A percentile compares a stretch with the other conserved stretches of the same genome.
Evolutionary conservation across 2,329 filamentous ascomycete species (phyloP).

Genomic region (Alternaria arbusti): DNA sequence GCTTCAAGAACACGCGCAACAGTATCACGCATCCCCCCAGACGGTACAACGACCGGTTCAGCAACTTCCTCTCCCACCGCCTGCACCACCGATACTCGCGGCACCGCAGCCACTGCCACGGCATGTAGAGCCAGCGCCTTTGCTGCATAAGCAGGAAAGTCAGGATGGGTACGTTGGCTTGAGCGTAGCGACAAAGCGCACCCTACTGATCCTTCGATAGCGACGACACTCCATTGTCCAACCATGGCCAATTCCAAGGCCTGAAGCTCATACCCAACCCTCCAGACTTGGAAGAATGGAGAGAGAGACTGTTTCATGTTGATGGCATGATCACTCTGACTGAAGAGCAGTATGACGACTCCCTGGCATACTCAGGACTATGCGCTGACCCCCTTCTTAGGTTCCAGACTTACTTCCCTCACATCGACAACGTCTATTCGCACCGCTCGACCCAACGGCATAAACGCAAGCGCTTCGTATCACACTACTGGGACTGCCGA

Average conservation of each 20-base stretch:
- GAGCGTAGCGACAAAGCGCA: background rate
- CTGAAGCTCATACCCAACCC: conserved; percentile 68
- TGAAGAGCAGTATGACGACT: conserved; percentile 69
- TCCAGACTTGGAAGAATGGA: conserved; percentile 72
- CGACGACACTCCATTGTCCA: conserved; percentile 50
- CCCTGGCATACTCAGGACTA: background rate
- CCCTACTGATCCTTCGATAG: background rate
- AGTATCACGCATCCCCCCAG: conserved; percentile 22
- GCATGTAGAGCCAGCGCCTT: conserved; percentile 4
- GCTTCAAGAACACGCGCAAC: conserved; percentile 23
- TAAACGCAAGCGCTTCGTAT: conserved; percentile 82
- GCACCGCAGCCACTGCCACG: conserved; percentile 21
- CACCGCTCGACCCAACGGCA: conserved; percentile 82
- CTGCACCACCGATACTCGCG: conserved; percentile 14
- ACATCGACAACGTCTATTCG: conserved; percentile 84
- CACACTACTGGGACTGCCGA: conserved; percentile 84
- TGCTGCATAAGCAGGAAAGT: conserved; percentile 8
- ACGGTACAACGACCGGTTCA: conserved; percentile 17
- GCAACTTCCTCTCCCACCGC: conserved; percentile 17
- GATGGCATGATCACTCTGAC: conserved; percentile 74
- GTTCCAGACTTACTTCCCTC: conserved; percentile 81
- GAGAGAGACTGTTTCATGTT: conserved; percentile 76
- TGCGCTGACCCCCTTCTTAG: conserved; percentile 50
- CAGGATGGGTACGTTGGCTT: conserved; percentile 5
- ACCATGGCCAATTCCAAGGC: conserved; percentile 60